phyloP scores from a whole-genome alignment of 768 basidiomycete genomes.

The Tricholoma flavovirens region DNA sequence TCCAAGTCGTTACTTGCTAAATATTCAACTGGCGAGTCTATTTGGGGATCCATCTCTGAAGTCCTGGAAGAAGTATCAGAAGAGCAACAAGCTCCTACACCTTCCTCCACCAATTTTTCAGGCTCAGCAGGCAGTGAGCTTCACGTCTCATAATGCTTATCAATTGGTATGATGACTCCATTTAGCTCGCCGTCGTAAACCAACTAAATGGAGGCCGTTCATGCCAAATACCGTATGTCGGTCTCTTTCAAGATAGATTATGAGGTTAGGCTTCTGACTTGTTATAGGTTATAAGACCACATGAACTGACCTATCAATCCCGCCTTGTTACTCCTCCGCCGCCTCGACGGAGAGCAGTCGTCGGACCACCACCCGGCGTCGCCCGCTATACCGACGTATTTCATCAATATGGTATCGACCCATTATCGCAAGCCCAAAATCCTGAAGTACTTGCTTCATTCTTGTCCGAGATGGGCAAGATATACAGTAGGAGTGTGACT shows the following conservation, averaged over 20 bases:
- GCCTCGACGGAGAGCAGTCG: conserved; percentile 28
- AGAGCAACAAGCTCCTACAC: neutral
- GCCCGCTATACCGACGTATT: conserved; percentile 63
- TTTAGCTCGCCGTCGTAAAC: neutral
- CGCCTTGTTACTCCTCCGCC: conserved; percentile 19
- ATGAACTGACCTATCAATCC: conserved; percentile 24
- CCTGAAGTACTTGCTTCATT: conserved; percentile 49
- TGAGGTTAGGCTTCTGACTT: neutral
- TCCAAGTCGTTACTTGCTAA: conserved; percentile 4
- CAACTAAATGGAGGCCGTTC: conserved; percentile 19
- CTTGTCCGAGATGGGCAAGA: conserved; percentile 76
- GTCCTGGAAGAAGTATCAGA: neutral
- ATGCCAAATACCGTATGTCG: conserved; percentile 14
- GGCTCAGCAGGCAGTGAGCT: neutral
- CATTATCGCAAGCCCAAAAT: conserved; percentile 63
- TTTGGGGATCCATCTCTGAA: neutral
- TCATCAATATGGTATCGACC: conserved; percentile 66
- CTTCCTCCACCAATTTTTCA: neutral
- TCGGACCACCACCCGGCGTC: conserved; percentile 51
- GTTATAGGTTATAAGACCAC: conserved; percentile 17
- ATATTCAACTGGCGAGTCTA: conserved; percentile 1
- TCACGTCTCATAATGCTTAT: neutral
- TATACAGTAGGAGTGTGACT: conserved; percentile 63
- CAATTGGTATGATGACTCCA: neutral
- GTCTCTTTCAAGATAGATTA: neutral